These are phyloP conservation scores for Hirschfeldia incana DNA, from an alignment of 345 rosid genomes.

Conservation along the genomic window DNA sequence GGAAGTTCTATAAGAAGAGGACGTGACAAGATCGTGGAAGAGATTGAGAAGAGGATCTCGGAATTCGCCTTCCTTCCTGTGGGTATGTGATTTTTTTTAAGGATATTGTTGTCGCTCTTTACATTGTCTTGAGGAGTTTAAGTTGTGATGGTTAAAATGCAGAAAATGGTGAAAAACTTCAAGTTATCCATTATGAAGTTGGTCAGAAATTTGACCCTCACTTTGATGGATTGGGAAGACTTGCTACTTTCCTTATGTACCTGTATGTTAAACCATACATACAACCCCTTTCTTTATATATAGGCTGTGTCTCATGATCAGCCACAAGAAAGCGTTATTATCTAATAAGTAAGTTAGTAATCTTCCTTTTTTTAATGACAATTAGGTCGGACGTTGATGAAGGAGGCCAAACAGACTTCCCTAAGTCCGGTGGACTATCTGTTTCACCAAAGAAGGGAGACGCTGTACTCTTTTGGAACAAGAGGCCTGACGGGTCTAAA, in stretches of 20 bases:
- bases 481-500: conserved; percentile 71
- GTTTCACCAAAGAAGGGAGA: conserved; percentile 86
- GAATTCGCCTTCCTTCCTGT: conserved; percentile 71
- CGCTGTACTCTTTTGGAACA: conserved; percentile 94
- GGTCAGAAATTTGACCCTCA: conserved; percentile 93
- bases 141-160: conserved; percentile 15
- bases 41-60: conserved; percentile 77
- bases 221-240: conserved; percentile 78
- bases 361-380: background rate
- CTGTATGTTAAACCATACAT: conserved; percentile 55
- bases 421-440: conserved; percentile 77
- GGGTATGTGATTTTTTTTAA: background rate
- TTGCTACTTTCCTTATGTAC: conserved; percentile 91
- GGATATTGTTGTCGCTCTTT: background rate
- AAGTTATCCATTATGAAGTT: conserved; percentile 80
- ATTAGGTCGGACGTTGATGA: conserved; percentile 78
- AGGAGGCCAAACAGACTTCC: conserved; percentile 94
- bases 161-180: conserved; percentile 93
- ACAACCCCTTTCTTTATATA: background rate
- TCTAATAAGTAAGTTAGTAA: background rate
- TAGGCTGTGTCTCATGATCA: background rate
- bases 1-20: conserved; percentile 77
- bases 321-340: background rate
- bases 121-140: background rate
- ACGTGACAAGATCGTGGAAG: conserved; percentile 59